Evolutionary conservation across 179 eudicot genomes (phyloP).

Genomic region (Spinacia oleracea): DNA sequence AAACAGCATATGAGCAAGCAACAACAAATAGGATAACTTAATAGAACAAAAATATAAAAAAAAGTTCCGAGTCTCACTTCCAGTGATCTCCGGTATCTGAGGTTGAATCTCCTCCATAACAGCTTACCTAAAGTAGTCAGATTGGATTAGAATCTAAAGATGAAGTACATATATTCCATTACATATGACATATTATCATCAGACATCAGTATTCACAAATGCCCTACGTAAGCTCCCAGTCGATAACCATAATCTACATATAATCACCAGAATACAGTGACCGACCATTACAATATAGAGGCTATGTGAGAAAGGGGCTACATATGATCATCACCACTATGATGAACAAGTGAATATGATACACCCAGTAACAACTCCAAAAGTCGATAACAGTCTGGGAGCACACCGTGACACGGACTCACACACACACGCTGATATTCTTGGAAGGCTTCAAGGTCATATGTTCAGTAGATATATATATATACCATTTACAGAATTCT

Average conservation of each 20-base stretch:
- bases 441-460: background rate
- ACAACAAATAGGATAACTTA: background rate
- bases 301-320: background rate
- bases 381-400: background rate
- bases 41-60: background rate
- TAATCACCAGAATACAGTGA: background rate
- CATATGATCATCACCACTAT: background rate
- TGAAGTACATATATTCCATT: background rate
- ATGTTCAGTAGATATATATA: background rate
- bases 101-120: slow-evolving; percentile 75
- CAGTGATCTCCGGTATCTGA: slow-evolving; percentile 96
- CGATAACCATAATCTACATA: background rate
- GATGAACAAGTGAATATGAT: background rate
- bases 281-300: background rate
- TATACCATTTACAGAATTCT: background rate
- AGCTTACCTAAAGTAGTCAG: slow-evolving; percentile 63
- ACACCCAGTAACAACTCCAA: background rate
- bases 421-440: background rate
- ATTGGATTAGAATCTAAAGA: slow-evolving; percentile 9
- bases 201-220: background rate
- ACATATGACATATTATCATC: background rate
- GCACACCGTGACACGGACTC: background rate
- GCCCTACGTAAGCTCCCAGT: background rate
- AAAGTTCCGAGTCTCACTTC: slow-evolving; percentile 54
- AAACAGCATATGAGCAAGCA: slow-evolving; percentile 7